phyloP scores from a whole-genome alignment of 495 filamentous ascomycete species.

The Bathelium albidoporum region DNA sequence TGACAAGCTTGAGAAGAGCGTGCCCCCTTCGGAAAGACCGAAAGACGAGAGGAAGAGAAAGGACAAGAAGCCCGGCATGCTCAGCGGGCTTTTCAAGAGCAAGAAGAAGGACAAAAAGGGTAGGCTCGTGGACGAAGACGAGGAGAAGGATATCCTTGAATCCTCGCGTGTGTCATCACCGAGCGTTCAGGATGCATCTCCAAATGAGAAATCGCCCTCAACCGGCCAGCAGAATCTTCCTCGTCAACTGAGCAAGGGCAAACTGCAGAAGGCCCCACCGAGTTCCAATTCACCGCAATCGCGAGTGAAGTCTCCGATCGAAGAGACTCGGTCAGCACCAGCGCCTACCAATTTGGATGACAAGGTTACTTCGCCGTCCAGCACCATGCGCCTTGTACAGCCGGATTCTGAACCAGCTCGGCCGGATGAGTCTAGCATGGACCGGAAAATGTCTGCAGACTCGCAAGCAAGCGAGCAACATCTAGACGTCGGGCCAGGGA shows the following conservation, averaged over 20 bases:
- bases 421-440: not conserved
- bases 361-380: not conserved
- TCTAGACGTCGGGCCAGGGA: not conserved
- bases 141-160: slow-evolving; percentile 47
- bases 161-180: slow-evolving; percentile 42
- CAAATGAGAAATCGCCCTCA: not conserved
- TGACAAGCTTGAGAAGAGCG: slow-evolving; percentile 49
- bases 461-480: not conserved
- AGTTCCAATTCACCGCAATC: slow-evolving; percentile 4
- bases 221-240: not conserved
- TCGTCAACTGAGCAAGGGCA: slow-evolving; percentile 50
- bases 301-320: slow-evolving; percentile 19
- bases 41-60: slow-evolving; percentile 81
- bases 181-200: slow-evolving; percentile 37
- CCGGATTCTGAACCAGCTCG: slow-evolving; percentile 3
- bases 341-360: slow-evolving; percentile 8
- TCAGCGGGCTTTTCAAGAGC: slow-evolving; percentile 90
- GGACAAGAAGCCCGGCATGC: slow-evolving; percentile 83
- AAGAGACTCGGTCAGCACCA: slow-evolving; percentile 12
- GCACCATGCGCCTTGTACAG: not conserved
- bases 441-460: not conserved
- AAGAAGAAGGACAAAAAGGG: slow-evolving; percentile 87
- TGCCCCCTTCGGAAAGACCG: slow-evolving; percentile 41
- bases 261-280: slow-evolving; percentile 63
- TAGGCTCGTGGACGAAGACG: slow-evolving; percentile 33